Percentiles rank a stretch among this genome's conserved stretches.
phyloP scores from a whole-genome alignment of 2,329 filamentous ascomycete genomes.

The Whalleya microplaca region DNA sequence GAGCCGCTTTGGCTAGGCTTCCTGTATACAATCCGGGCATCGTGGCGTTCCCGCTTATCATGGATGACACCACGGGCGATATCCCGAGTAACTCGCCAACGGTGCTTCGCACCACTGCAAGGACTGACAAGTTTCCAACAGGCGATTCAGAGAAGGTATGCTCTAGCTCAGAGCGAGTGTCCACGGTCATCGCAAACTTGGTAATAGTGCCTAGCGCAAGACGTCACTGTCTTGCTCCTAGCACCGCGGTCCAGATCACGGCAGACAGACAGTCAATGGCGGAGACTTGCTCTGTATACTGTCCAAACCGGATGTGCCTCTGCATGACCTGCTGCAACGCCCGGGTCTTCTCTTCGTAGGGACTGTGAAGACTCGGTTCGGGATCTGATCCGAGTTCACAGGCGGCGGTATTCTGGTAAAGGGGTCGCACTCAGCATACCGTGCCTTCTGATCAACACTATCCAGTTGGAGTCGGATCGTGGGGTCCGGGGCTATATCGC shows the following conservation, averaged over 20 bases:
- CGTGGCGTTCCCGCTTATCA: neutral
- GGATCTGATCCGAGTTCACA: neutral
- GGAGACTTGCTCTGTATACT: neutral
- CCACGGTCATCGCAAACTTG: neutral
- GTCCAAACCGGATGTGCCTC: neutral
- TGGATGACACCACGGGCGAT: neutral
- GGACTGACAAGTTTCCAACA: neutral
- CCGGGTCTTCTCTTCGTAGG: neutral
- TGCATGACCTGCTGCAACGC: neutral
- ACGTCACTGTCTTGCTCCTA: neutral
- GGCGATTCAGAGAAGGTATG: neutral
- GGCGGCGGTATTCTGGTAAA: neutral
- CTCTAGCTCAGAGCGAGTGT: neutral
- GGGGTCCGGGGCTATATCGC: too few species aligned
- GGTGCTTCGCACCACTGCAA: neutral
- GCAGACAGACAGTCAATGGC: neutral
- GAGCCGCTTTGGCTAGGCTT: neutral
- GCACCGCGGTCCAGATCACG: neutral
- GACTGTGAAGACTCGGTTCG: neutral
- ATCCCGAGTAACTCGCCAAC: neutral
- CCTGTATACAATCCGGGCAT: neutral
- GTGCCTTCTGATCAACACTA: neutral
- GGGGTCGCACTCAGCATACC: neutral
- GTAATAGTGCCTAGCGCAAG: neutral
- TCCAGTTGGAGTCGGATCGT: neutral